Conservation (phyloP, 441 rosid genomes). For the Omphalea diandra region DNA sequence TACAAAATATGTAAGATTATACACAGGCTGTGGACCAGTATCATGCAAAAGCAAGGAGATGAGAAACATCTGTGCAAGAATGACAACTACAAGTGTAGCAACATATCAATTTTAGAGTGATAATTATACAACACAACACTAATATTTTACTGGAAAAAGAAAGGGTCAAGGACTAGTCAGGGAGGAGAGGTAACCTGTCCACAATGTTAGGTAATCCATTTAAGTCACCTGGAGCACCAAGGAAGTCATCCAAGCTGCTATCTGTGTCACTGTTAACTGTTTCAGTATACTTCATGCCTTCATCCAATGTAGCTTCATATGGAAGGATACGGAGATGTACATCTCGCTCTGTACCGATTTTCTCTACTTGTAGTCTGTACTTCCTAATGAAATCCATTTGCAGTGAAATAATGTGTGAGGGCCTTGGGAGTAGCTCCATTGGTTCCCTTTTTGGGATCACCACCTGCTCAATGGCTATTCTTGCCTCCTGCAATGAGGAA, state of each 20-base stretch:
- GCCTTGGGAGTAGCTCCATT: slow-evolving; percentile 68
- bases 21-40: background rate
- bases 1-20: background rate
- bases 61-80: background rate
- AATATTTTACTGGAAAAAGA: background rate
- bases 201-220: slow-evolving; percentile 44
- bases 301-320: slow-evolving; percentile 29
- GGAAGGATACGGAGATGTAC: slow-evolving; percentile 57
- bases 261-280: slow-evolving; percentile 28
- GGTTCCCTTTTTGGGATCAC: slow-evolving; percentile 70
- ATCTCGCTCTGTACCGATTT: slow-evolving; percentile 48
- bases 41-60: background rate
- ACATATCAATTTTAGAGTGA: too few species aligned
- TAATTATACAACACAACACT: background rate
- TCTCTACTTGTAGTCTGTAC: slow-evolving; percentile 61
- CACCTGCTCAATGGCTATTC: slow-evolving; percentile 69
- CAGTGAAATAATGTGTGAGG: slow-evolving; percentile 48
- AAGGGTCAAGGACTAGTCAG: slow-evolving; percentile 42
- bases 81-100: background rate
- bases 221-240: slow-evolving; percentile 24
- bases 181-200: slow-evolving; percentile 71
- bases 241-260: slow-evolving; percentile 36
- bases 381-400: slow-evolving; percentile 61
- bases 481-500: slow-evolving; percentile 62
- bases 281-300: slow-evolving; percentile 27